Evolutionary conservation across 73 alveolate species (phyloP).

Genomic region (Tetrahymena borealis): DNA sequence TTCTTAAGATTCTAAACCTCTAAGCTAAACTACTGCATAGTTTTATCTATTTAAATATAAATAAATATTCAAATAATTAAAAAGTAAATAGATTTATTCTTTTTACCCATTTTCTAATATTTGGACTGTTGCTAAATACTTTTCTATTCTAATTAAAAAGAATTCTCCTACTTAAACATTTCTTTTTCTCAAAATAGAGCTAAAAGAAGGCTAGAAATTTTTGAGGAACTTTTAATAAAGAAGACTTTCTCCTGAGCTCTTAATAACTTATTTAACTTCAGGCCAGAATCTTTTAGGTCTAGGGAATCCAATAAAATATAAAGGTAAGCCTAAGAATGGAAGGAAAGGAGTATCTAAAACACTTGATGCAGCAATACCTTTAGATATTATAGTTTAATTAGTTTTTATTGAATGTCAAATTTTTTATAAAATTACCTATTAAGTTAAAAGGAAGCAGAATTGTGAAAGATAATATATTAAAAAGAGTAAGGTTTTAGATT

Average conservation of each 20-base stretch:
- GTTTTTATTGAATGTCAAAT: not conserved
- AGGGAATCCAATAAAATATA: constrained; percentile 7
- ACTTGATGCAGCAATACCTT: constrained; percentile 1
- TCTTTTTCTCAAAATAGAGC: not conserved
- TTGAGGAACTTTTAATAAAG: not conserved
- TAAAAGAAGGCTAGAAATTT: constrained; percentile 4
- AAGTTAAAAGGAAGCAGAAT: not conserved
- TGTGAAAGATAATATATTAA: not conserved
- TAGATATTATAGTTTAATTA: not conserved
- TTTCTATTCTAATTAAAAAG: constrained; percentile 28
- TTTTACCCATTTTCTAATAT: constrained; percentile 18
- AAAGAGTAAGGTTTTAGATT: not conserved
- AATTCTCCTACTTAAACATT: not conserved
- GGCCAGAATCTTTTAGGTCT: constrained; percentile 19
- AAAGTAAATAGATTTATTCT: not conserved
- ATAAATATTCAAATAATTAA: not conserved
- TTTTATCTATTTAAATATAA: not conserved
- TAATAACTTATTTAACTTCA: not conserved
- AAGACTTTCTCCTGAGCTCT: constrained; percentile 5
- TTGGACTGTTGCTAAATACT: constrained; percentile 20
- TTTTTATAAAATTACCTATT: not conserved
- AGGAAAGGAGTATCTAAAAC: constrained; percentile 23
- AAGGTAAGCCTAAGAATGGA: constrained; percentile 33
- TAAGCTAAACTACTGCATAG: constrained; percentile 27
- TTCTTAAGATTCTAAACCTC: constrained; percentile 43